A percentile compares a stretch with the other conserved stretches of the same genome.
Evolutionary conservation across 371 early-diverging fungal species (phyloP).

Genomic region (Entomophthora muscae): DNA sequence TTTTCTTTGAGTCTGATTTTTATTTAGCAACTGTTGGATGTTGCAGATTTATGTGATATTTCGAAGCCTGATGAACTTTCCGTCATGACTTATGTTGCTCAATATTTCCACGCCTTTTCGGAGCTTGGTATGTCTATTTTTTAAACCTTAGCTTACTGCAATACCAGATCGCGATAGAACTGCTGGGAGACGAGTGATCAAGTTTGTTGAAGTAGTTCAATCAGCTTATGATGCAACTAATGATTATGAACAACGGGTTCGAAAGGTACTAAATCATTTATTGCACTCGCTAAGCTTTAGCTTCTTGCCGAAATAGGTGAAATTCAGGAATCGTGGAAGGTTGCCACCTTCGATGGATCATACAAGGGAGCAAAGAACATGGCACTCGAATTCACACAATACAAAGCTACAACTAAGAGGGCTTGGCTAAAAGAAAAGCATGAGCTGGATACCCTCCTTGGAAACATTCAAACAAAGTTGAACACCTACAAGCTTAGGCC

Average conservation of each 20-base stretch:
- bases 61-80: constrained; percentile 92
- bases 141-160: neutral
- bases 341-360: constrained; percentile 33
- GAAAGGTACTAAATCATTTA: constrained; percentile 16
- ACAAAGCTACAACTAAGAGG: constrained; percentile 68
- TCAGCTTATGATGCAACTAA: constrained; percentile 77
- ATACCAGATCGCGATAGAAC: constrained; percentile 61
- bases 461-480: constrained; percentile 88
- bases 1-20: neutral
- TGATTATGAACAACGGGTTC: constrained; percentile 71
- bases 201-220: constrained; percentile 72
- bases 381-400: constrained; percentile 49
- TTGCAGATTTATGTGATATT: constrained; percentile 91
- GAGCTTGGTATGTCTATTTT: constrained; percentile 33
- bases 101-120: constrained; percentile 95
- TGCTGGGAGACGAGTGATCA: constrained; percentile 80
- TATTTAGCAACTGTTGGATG: constrained; percentile 60
- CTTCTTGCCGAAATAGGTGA: constrained; percentile 42
- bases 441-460: constrained; percentile 67
- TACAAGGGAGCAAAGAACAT: constrained; percentile 61
- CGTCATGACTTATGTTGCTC: constrained; percentile 96
- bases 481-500: constrained; percentile 78
- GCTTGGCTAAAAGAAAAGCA: constrained; percentile 79
- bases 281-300: constrained; percentile 8
- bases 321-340: constrained; percentile 44